Evolutionary conservation across 2,329 filamentous ascomycete species (phyloP).

Genomic region (Paecilomyces fulvus): DNA sequence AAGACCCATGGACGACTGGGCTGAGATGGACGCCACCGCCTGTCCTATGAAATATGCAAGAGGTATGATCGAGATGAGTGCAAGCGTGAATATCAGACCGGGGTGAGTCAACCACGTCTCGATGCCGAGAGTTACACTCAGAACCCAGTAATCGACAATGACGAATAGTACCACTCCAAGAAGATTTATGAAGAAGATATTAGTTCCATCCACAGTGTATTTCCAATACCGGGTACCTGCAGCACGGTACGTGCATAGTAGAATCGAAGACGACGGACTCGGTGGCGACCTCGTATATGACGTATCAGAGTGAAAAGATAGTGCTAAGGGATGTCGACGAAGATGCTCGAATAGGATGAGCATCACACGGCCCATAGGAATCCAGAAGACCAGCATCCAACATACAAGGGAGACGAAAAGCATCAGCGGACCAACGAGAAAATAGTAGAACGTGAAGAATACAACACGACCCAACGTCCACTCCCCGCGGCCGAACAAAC

Average conservation of each 20-base stretch:
- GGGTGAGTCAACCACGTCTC: slow-evolving; percentile 69
- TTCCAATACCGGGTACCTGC: slow-evolving; percentile 97
- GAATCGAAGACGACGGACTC: slow-evolving; percentile 70
- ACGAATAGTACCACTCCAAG: slow-evolving; percentile 89
- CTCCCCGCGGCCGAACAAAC: slow-evolving; percentile 87
- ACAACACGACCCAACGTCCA: slow-evolving; percentile 93
- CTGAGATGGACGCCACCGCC: slow-evolving; percentile 95
- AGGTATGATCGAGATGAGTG: slow-evolving; percentile 86
- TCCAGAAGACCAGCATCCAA: slow-evolving; percentile 96
- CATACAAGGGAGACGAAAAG: slow-evolving; percentile 80
- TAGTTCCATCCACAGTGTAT: slow-evolving; percentile 96
- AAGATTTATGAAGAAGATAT: slow-evolving; percentile 97
- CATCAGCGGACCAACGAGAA: slow-evolving; percentile 75
- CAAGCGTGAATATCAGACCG: slow-evolving; percentile 76
- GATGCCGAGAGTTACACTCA: slow-evolving; percentile 60
- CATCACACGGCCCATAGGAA: slow-evolving; percentile 96
- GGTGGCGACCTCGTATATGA: slow-evolving; percentile 63
- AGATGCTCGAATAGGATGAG: slow-evolving; percentile 85
- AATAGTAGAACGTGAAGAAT: slow-evolving; percentile 96
- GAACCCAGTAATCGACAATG: slow-evolving; percentile 82
- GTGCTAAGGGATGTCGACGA: slow-evolving; percentile 79
- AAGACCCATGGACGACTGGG: slow-evolving; percentile 95
- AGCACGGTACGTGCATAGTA: slow-evolving; percentile 94
- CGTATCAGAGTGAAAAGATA: slow-evolving; percentile 86
- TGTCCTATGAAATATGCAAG: slow-evolving; percentile 98